Evolutionary conservation across 371 early-diverging fungal genomes (phyloP), one percentile per base, ranked within the genome.

Genomic region (Amoeboaphelidium occidentale): DNA sequence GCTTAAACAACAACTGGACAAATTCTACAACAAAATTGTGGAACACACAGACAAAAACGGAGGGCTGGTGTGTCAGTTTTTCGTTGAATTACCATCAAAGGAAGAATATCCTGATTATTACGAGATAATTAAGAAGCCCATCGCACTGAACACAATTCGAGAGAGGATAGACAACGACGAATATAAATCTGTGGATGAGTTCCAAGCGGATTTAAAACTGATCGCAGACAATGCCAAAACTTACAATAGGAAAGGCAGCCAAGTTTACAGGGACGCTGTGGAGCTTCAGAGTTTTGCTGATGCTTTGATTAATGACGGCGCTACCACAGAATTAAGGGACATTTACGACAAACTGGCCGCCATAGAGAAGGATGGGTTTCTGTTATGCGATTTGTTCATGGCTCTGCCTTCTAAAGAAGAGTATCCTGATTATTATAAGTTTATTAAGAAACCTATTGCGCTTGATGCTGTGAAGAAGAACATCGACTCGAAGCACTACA

Each of bases 391-490:
- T 14, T 58, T 76, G 39, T 91, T 88, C 58, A 47, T 71, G 49
- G 73, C 79, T 42, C 67, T 82, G 12, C 89, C 90, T 2, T 76
- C 77, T 10, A 65, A 65, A 53, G 65, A 68, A 1, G 70, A 74
- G 23, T 87, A 88, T 53, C 88, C 91, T 1, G 88, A 88, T 50
- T 92, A 91, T 58, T 90, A 86, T 61, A 67, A 77, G 47, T 64
- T 81, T 58, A 91, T 91, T 57, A 63, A 68, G 43, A 66, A 68
- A n/a, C 91, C 89, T 3, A 86, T 91, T 42, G 72, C 81, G 12
- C 68, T 83, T 71, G 67, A 69, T 25, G 65, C 72, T 51, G 76
- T 81, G 58, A 64, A 71, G 61, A 68, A 66, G 51, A 62, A 70
- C 43, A 74, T 78, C 58, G 62, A 59, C 14, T 55, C 58, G 2